Evolutionary conservation across 2,329 filamentous ascomycete genomes (phyloP).

Genomic region (Mycosphaerella sp.): DNA sequence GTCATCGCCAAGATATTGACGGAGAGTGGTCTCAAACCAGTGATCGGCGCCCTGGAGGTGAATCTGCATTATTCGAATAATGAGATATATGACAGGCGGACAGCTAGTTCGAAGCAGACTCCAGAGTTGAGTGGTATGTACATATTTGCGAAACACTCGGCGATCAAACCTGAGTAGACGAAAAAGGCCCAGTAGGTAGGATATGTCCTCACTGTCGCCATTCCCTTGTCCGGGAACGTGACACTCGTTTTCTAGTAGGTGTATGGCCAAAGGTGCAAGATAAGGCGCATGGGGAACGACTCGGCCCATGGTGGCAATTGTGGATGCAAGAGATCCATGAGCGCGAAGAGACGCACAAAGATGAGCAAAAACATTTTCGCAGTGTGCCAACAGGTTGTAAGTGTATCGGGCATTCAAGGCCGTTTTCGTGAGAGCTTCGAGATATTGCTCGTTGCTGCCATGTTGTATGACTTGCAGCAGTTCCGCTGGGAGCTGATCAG

Average conservation of each 20-base stretch:
- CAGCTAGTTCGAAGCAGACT: conserved; percentile 56
- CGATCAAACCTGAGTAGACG: conserved; percentile 73
- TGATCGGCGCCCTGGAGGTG: conserved; percentile 73
- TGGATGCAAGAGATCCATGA: conserved; percentile 37
- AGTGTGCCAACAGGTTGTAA: conserved; percentile 65
- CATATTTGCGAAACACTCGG: conserved; percentile 57
- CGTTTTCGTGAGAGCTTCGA: conserved; percentile 63
- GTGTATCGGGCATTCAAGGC: conserved; percentile 65
- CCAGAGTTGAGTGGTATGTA: conserved; percentile 63
- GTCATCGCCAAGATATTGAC: conserved; percentile 53
- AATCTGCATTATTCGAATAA: conserved; percentile 72
- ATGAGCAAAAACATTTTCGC: conserved; percentile 71
- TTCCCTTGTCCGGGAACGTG: conserved; percentile 9
- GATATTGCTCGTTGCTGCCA: conserved; percentile 57
- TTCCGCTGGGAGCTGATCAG: conserved; percentile 61
- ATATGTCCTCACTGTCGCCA: conserved; percentile 18
- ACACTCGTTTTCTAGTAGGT: conserved; percentile 20
- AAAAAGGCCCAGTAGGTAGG: conserved; percentile 61
- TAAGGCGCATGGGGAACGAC: conserved; percentile 77
- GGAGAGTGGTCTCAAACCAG: conserved; percentile 65
- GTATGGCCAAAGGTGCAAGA: conserved; percentile 46
- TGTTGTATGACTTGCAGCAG: conserved; percentile 58
- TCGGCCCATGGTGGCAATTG: conserved; percentile 65
- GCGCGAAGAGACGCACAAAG: conserved; percentile 55
- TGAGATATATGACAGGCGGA: conserved; percentile 66